These are phyloP conservation scores for Lupinus albus DNA, from an alignment of 306 rosid species.

Conservation along the genomic window DNA sequence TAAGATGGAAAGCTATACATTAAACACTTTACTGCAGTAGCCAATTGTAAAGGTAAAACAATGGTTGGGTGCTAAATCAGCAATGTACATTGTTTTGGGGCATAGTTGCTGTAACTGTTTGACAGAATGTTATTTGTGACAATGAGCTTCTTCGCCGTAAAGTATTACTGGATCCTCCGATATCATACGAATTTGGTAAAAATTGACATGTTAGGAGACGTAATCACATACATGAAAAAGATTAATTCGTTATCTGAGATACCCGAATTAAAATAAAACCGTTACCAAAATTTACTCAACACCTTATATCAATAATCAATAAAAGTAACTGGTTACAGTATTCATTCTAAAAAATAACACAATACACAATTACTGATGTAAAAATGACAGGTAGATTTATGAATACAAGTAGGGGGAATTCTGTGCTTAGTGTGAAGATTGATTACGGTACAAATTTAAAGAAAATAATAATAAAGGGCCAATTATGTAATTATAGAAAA, in stretches of 20 bases:
- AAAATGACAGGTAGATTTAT: neutral
- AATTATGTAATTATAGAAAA: slow-evolving; percentile 31
- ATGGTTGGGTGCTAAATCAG: slow-evolving; percentile 24
- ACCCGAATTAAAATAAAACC: too few relatives aligned
- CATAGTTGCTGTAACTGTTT: neutral
- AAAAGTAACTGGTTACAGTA: neutral
- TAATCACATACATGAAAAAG: too few relatives aligned
- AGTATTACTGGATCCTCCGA: too few relatives aligned
- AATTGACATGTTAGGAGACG: too few relatives aligned
- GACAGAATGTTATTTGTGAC: slow-evolving; percentile 20
- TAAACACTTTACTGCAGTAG: slow-evolving; percentile 20
- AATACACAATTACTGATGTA: neutral
- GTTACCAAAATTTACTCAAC: too few relatives aligned
- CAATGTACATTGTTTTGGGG: slow-evolving; percentile 22
- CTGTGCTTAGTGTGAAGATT: neutral
- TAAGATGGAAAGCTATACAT: slow-evolving; percentile 35
- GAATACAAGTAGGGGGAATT: slow-evolving; percentile 4
- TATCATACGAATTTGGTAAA: too few relatives aligned
- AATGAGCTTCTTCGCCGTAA: slow-evolving; percentile 28
- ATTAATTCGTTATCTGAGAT: too few relatives aligned
- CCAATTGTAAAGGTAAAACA: slow-evolving; percentile 34
- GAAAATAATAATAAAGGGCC: slow-evolving; percentile 19
- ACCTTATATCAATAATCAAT: neutral
- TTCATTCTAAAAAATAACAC: neutral
- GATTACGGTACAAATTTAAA: neutral